Conservation (phyloP, 345 rosid species). For the Cardamine occulta region DNA sequence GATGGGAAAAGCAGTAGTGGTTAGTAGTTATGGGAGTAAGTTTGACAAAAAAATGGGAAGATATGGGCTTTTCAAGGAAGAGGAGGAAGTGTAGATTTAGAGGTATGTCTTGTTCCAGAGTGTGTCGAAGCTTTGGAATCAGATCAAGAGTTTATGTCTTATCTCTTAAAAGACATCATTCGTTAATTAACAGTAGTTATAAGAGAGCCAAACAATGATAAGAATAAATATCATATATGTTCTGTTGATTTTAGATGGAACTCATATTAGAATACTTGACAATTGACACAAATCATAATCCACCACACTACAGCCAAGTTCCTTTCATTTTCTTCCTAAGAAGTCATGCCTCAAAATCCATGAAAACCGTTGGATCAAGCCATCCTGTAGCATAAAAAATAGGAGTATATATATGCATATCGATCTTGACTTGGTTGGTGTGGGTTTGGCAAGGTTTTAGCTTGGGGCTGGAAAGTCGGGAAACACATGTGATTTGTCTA, state of each 20-base stretch:
- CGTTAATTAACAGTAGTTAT: neutral
- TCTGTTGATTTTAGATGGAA: slow-evolving; percentile 3
- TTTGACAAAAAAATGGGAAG: no score
- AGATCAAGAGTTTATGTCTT: slow-evolving; percentile 46
- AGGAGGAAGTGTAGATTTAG: slow-evolving; percentile 42
- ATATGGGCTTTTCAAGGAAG: no score
- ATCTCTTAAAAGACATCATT: neutral
- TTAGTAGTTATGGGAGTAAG: neutral
- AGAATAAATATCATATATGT: neutral
- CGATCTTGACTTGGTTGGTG: slow-evolving; percentile 19
- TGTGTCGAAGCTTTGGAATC: slow-evolving; percentile 51
- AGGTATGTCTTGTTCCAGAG: slow-evolving; percentile 29
- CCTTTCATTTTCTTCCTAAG: slow-evolving; percentile 2
- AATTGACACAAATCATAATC: slow-evolving; percentile 9
- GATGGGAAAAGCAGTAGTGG: no score
- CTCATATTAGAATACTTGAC: neutral
- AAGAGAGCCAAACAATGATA: neutral
- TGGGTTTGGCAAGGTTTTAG: slow-evolving; percentile 12
- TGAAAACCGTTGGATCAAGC: neutral
- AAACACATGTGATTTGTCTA: slow-evolving; percentile 26
- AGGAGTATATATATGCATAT: slow-evolving; percentile 10
- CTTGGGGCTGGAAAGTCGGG: slow-evolving; percentile 34
- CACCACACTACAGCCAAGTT: slow-evolving; percentile 6
- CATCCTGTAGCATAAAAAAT: slow-evolving; percentile 8
- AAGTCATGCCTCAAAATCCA: slow-evolving; percentile 9